Conservation (phyloP, 2,329 filamentous ascomycete species). For the Diaporthe australafricana region DNA sequence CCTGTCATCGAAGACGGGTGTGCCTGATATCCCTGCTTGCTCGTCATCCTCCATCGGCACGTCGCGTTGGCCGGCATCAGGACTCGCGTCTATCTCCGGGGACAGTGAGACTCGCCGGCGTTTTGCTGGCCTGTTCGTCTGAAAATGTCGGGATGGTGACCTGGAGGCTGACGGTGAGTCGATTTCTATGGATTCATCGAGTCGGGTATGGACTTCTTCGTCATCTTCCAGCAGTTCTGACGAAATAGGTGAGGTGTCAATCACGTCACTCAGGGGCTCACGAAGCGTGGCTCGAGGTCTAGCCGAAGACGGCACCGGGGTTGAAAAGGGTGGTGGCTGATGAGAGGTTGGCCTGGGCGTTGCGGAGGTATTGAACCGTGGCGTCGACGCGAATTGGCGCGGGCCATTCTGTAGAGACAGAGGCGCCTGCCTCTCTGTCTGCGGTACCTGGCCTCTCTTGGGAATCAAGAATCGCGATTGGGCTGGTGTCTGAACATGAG, state of each 20-base stretch:
- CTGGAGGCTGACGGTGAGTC: slow-evolving; percentile 41
- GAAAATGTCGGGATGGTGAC: slow-evolving; percentile 29
- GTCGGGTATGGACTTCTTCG: not conserved
- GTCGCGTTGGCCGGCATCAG: not conserved
- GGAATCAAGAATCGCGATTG: slow-evolving; percentile 44
- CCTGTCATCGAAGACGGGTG: slow-evolving; percentile 18
- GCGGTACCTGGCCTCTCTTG: slow-evolving; percentile 38
- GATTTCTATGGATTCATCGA: slow-evolving; percentile 41
- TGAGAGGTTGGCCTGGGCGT: slow-evolving; percentile 38
- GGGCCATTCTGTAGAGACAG: slow-evolving; percentile 34
- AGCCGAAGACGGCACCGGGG: slow-evolving; percentile 28
- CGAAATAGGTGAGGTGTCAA: slow-evolving; percentile 43
- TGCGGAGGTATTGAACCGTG: slow-evolving; percentile 40
- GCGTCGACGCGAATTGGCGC: slow-evolving; percentile 42
- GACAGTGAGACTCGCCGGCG: slow-evolving; percentile 52
- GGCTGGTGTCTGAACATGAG: slow-evolving; percentile 41
- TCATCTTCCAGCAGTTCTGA: slow-evolving; percentile 7
- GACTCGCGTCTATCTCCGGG: slow-evolving; percentile 34
- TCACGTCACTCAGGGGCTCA: slow-evolving; percentile 37
- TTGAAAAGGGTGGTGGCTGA: slow-evolving; percentile 36
- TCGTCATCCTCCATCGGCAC: slow-evolving; percentile 41
- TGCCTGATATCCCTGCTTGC: slow-evolving; percentile 1
- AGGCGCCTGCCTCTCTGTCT: slow-evolving; percentile 35
- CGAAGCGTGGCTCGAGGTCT: slow-evolving; percentile 39
- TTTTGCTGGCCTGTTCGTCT: slow-evolving; percentile 44